phyloP scores from a whole-genome alignment of 208 protist genomes.

The Kentomonas sorsogonicus region DNA sequence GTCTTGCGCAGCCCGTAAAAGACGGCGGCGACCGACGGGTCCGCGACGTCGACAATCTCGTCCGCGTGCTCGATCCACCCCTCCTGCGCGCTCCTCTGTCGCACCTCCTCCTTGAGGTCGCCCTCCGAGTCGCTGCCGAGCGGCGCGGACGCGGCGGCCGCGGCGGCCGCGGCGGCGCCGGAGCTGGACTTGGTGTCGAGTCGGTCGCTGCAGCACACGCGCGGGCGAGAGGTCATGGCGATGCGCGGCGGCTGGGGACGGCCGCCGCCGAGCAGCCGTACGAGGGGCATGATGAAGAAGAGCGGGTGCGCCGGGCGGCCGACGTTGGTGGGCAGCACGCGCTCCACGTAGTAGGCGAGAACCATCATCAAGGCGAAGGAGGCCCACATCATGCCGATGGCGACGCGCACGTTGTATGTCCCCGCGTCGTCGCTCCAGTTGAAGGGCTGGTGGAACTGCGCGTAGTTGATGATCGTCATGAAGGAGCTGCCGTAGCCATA shows the following conservation, averaged over 20 bases:
- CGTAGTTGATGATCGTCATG: slow-evolving; percentile 50
- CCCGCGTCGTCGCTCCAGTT: slow-evolving; percentile 34
- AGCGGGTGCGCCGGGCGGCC: slow-evolving; percentile 51
- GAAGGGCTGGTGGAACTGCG: slow-evolving; percentile 26
- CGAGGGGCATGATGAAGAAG: slow-evolving; percentile 62
- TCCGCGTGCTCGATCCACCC: slow-evolving; percentile 36
- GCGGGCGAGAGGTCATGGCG: too few species aligned
- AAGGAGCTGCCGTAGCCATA: slow-evolving; percentile 50
- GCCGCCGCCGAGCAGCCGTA: slow-evolving; percentile 28
- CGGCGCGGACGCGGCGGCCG: too few species aligned
- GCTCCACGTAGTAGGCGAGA: slow-evolving; percentile 80
- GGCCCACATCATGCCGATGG: slow-evolving; percentile 75
- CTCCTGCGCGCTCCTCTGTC: background rate
- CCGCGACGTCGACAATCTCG: slow-evolving; percentile 30
- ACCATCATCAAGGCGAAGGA: slow-evolving; percentile 60
- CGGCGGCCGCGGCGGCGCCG: too few species aligned
- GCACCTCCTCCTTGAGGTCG: background rate
- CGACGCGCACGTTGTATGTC: slow-evolving; percentile 40
- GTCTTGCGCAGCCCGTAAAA: slow-evolving; percentile 51
- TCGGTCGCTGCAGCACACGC: too few species aligned
- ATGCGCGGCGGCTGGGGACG: background rate
- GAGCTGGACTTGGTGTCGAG: too few species aligned
- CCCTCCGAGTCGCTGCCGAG: background rate
- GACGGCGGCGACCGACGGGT: slow-evolving; percentile 26
- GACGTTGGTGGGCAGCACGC: slow-evolving; percentile 59